phyloP scores from a whole-genome alignment of 257 asterid genomes.

The Nicotiana knightiana region DNA sequence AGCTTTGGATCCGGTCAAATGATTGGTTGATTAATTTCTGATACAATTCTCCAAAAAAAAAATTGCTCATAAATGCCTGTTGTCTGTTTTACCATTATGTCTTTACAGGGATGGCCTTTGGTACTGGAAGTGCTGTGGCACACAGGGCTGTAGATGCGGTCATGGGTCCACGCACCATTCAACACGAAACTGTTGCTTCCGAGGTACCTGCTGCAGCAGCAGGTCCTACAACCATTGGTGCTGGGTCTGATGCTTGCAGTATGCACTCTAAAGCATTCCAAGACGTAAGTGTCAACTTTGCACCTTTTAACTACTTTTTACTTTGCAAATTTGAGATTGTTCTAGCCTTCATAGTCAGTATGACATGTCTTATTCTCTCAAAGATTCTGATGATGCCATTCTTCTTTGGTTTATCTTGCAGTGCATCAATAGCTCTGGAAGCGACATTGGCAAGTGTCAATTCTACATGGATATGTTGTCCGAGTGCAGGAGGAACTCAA shows the following conservation, averaged over 20 bases:
- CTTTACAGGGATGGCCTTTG: conserved; percentile 55
- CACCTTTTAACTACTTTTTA: background rate
- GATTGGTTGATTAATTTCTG: too few species aligned
- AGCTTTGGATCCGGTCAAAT: too few species aligned
- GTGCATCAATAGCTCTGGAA: conserved; percentile 18
- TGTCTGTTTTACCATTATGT: background rate
- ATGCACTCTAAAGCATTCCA: conserved; percentile 63
- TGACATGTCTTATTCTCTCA: background rate
- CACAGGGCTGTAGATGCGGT: conserved; percentile 75
- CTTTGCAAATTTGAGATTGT: background rate
- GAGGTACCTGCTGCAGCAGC: conserved; percentile 38
- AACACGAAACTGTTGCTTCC: conserved; percentile 56
- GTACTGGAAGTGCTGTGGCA: conserved; percentile 67
- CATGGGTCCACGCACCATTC: conserved; percentile 72
- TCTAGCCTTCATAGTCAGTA: background rate
- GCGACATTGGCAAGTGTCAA: conserved; percentile 26
- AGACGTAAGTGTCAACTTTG: conserved; percentile 40
- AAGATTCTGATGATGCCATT: background rate
- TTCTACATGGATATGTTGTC: conserved; percentile 30
- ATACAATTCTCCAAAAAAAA: too few species aligned
- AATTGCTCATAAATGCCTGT: background rate
- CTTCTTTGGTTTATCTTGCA: background rate
- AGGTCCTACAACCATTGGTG: conserved; percentile 33
- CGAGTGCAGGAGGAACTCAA: conserved; percentile 23
- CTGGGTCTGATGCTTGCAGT: conserved; percentile 49